A percentile compares a stretch with the other conserved stretches of the same genome.
Evolutionary conservation across 306 rosid species (phyloP).

Genomic region (Cucurbita maxima): DNA sequence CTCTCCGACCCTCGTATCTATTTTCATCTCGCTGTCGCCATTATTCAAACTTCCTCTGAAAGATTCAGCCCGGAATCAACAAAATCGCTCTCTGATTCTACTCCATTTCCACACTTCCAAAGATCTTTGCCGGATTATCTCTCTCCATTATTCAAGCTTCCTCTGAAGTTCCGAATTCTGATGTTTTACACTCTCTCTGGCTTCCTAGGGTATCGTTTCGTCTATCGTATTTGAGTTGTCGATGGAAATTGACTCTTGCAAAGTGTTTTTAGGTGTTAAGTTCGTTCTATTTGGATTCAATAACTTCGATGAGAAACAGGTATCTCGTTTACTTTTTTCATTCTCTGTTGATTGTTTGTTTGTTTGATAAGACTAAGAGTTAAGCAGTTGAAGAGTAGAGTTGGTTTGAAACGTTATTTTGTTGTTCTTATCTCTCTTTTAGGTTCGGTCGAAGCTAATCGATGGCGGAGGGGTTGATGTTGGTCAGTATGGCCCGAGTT

Average conservation of each 20-base stretch:
- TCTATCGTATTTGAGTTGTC: constrained; percentile 9
- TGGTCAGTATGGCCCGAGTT: constrained; percentile 35
- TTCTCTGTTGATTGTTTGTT: background rate
- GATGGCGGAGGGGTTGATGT: constrained; percentile 65
- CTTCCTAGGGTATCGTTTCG: background rate
- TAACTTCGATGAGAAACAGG: constrained; percentile 36
- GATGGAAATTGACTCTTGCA: constrained; percentile 24
- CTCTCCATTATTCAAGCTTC: background rate
- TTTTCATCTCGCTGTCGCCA: background rate
- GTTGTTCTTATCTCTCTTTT: background rate
- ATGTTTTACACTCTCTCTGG: background rate
- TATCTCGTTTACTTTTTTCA: background rate
- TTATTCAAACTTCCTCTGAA: constrained; percentile 21
- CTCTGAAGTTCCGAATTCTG: background rate
- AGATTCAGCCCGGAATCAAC: constrained; percentile 7
- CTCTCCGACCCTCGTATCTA: background rate
- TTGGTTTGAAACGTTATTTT: background rate
- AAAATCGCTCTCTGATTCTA: background rate
- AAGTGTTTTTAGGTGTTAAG: constrained; percentile 39
- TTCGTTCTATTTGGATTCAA: constrained; percentile 59
- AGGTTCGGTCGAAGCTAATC: constrained; percentile 66
- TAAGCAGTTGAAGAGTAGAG: background rate
- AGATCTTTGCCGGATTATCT: background rate
- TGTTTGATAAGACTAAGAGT: background rate
- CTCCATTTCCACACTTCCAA: background rate